Evolutionary conservation across 306 rosid genomes (phyloP).

Genomic region (Trichosanthes cucumerina): DNA sequence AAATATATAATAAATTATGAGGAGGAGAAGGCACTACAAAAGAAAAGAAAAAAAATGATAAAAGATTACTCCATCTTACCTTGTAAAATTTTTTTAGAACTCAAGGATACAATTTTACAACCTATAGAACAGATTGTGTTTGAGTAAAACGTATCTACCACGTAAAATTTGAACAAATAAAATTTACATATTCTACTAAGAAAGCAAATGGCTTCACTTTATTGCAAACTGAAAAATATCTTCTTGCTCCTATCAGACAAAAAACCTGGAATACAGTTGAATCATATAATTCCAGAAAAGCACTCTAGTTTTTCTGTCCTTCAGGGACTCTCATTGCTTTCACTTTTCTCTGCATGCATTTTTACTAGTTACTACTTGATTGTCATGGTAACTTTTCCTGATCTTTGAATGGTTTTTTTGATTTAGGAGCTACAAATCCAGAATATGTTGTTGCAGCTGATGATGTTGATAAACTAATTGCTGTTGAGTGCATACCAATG

Average conservation of each 20-base stretch:
- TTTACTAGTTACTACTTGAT: background rate
- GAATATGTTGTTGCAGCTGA: conserved; percentile 89
- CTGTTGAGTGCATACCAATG: conserved; percentile 98
- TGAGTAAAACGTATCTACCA: background rate
- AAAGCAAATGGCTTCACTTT: background rate
- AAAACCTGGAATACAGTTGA: background rate
- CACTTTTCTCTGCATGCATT: background rate
- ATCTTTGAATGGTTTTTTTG: background rate
- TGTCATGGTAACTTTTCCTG: background rate
- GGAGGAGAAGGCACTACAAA: background rate
- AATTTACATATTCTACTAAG: background rate
- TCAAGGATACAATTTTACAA: background rate
- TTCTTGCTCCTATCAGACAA: background rate
- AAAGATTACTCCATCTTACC: background rate
- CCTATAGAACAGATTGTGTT: background rate
- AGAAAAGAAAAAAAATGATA: background rate
- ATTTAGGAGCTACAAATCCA: conserved; percentile 93
- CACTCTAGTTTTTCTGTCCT: background rate
- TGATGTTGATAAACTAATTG: conserved; percentile 82
- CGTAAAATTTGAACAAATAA: background rate
- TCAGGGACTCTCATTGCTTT: background rate
- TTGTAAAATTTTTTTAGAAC: background rate
- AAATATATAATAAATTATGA: background rate
- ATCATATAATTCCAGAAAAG: background rate
- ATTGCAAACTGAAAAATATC: background rate